Percentiles rank a stretch among this genome's conserved stretches.
phyloP scores from a whole-genome alignment of 2,329 filamentous ascomycete species.

The Macrophomina phaseolina region DNA sequence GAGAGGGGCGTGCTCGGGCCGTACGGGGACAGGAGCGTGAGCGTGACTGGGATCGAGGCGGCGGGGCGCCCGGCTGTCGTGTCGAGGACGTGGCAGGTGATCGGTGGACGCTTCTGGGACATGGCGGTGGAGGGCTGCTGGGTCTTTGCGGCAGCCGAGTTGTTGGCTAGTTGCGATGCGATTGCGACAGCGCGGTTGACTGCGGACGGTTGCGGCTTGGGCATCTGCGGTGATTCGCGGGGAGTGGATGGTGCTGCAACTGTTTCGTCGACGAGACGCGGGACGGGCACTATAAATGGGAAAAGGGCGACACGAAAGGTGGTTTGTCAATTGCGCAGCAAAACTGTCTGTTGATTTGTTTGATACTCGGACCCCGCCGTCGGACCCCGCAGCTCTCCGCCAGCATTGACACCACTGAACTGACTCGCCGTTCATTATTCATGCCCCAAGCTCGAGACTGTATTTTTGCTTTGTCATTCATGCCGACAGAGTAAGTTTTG shows the following conservation, averaged over 20 bases:
- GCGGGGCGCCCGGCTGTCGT: conserved; percentile 76
- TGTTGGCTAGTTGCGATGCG: conserved; percentile 17
- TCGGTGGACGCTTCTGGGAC: conserved; percentile 54
- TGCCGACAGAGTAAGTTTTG: not conserved
- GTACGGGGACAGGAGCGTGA: conserved; percentile 55
- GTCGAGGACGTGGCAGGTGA: conserved; percentile 88
- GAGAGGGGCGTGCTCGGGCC: conserved; percentile 36
- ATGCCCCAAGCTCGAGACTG: not conserved
- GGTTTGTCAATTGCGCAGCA: conserved; percentile 12
- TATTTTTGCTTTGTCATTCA: conserved; percentile 23
- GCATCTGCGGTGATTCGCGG: conserved; percentile 6
- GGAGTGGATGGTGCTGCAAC: not conserved
- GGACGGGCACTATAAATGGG: not conserved
- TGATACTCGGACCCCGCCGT: conserved; percentile 20
- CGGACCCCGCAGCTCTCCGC: conserved; percentile 17
- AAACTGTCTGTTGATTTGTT: conserved; percentile 6
- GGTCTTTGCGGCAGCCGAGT: conserved; percentile 6
- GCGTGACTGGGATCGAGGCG: conserved; percentile 68
- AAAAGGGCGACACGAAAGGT: not conserved
- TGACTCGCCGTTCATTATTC: conserved; percentile 18
- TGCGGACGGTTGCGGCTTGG: conserved; percentile 20
- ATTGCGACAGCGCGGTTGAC: conserved; percentile 24
- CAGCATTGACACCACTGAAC: conserved; percentile 10
- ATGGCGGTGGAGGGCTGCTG: conserved; percentile 22
- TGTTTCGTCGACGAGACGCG: not conserved